Conservation (phyloP, 2,329 filamentous ascomycete species). For the Tolypocladium album region DNA sequence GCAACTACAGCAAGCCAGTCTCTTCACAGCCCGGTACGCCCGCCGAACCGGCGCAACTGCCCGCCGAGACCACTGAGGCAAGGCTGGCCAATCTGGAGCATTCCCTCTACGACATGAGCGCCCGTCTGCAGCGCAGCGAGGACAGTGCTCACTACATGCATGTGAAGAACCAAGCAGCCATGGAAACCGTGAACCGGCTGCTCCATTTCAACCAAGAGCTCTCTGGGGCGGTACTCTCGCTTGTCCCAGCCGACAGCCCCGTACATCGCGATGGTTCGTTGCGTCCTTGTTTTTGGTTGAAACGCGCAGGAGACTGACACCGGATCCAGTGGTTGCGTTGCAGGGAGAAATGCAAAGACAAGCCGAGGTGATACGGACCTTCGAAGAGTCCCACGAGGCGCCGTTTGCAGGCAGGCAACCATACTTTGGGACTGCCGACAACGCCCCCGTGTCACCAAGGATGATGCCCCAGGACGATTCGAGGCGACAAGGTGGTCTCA, state of each 20-base stretch:
- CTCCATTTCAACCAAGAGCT: slow-evolving; percentile 77
- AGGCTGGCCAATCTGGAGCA: slow-evolving; percentile 70
- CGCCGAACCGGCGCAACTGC: slow-evolving; percentile 62
- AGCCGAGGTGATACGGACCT: slow-evolving; percentile 41
- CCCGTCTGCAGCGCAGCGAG: slow-evolving; percentile 69
- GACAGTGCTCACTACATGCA: slow-evolving; percentile 72
- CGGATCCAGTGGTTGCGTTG: slow-evolving; percentile 36
- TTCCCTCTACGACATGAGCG: slow-evolving; percentile 67
- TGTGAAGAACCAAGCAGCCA: slow-evolving; percentile 68
- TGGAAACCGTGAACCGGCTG: slow-evolving; percentile 65
- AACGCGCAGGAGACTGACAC: not conserved
- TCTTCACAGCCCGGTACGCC: slow-evolving; percentile 76
- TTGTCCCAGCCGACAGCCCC: slow-evolving; percentile 66
- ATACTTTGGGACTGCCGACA: slow-evolving; percentile 58
- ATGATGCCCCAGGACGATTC: slow-evolving; percentile 80
- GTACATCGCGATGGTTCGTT: slow-evolving; percentile 73
- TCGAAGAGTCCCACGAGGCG: slow-evolving; percentile 58
- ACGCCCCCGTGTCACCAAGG: slow-evolving; percentile 75
- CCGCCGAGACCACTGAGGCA: slow-evolving; percentile 65
- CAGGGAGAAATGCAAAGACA: slow-evolving; percentile 53
- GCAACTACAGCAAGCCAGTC: slow-evolving; percentile 64
- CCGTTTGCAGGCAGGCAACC: slow-evolving; percentile 56
- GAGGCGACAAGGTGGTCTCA: slow-evolving; percentile 61
- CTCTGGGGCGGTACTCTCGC: slow-evolving; percentile 59
- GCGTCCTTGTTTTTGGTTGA: slow-evolving; percentile 5